phyloP scores from a whole-genome alignment of 2,329 filamentous ascomycete genomes.

The Trichophyton rubrum region DNA sequence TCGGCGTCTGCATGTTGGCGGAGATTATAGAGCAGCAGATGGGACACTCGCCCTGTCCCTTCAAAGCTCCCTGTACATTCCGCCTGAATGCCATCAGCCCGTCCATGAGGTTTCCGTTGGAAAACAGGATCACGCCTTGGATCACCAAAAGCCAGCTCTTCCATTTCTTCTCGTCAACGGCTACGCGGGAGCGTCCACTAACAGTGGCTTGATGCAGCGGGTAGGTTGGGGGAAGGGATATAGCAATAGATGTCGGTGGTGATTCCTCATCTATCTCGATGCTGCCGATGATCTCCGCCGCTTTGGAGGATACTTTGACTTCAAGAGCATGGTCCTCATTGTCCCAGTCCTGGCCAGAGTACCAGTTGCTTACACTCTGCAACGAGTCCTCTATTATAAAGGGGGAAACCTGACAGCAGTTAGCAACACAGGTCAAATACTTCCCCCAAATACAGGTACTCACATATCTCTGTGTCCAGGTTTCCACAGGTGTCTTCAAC shows the following conservation, averaged over 20 bases:
- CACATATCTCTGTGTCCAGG: constrained; percentile 77
- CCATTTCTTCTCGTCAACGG: constrained; percentile 85
- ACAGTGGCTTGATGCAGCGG: constrained; percentile 71
- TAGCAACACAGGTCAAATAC: not conserved
- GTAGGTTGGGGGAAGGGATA: constrained; percentile 68
- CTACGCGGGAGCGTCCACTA: constrained; percentile 65
- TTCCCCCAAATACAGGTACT: constrained; percentile 34
- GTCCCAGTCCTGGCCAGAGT: constrained; percentile 30
- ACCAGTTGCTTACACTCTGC: constrained; percentile 30
- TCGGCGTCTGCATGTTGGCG: constrained; percentile 74
- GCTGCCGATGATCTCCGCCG: constrained; percentile 65
- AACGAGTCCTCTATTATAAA: constrained; percentile 30
- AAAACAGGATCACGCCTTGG: constrained; percentile 86
- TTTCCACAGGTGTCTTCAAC: constrained; percentile 67
- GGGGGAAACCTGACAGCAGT: constrained; percentile 28
- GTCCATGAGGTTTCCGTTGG: constrained; percentile 77
- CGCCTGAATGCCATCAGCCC: constrained; percentile 72
- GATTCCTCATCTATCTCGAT: constrained; percentile 82
- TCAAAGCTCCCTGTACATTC: constrained; percentile 77
- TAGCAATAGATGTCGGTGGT: constrained; percentile 68
- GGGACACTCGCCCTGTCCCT: constrained; percentile 87
- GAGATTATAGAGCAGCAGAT: constrained; percentile 96
- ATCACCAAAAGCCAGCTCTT: constrained; percentile 78
- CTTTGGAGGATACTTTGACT: constrained; percentile 59
- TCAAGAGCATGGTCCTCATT: constrained; percentile 43